Conservation (phyloP, 2,329 filamentous ascomycete species). For the Pezicula carpinea region DNA sequence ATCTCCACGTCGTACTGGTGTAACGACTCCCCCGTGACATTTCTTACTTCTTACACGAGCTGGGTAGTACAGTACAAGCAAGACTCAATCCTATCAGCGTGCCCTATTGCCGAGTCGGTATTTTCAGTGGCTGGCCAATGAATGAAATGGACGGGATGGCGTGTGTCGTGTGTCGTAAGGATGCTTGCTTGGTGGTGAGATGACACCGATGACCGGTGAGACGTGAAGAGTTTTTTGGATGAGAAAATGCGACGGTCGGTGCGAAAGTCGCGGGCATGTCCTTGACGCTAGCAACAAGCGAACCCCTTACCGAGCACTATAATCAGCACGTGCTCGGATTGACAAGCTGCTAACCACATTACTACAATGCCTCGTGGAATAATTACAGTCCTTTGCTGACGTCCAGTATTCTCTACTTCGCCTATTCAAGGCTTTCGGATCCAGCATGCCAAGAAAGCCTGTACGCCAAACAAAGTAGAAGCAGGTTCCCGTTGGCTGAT, state of each 20-base stretch:
- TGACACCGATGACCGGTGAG: background rate
- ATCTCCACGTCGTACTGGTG: too few species aligned
- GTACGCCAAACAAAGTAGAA: background rate
- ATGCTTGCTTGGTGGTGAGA: background rate
- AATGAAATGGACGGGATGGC: background rate
- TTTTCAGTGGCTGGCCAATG: background rate
- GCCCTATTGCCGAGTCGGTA: too few species aligned
- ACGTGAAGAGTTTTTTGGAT: too few species aligned
- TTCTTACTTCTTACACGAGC: too few species aligned
- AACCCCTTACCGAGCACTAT: background rate
- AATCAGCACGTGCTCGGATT: too few species aligned
- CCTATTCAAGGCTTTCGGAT: conserved; percentile 19
- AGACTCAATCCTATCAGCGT: too few species aligned
- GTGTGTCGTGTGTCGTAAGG: background rate
- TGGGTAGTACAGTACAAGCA: too few species aligned
- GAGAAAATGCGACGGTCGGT: background rate
- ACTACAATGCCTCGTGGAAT: too few species aligned
- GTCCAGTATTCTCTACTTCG: too few species aligned
- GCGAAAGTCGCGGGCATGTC: background rate
- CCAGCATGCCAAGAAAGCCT: background rate
- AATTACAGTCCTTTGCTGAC: too few species aligned
- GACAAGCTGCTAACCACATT: too few species aligned
- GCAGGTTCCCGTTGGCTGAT: background rate
- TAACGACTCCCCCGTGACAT: too few species aligned
- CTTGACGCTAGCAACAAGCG: background rate